Base-by-base conservation (phyloP, 495 filamentous ascomycete genomes). In the Tuber magnatum region DNA sequence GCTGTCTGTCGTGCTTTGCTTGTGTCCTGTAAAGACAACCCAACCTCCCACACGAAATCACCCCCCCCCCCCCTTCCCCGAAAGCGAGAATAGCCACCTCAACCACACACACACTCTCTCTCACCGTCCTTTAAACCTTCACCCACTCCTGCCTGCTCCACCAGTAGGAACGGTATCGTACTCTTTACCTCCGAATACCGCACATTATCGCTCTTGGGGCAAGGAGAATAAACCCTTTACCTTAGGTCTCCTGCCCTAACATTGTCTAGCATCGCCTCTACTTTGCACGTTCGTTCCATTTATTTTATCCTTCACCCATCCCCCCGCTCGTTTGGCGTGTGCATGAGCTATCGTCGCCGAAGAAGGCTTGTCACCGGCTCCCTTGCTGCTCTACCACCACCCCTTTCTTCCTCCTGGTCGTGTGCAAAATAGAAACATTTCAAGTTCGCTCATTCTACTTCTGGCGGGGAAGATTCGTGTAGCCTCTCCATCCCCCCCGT, bases 291-390 rank as follows among this genome's bases (percentile, higher is more conserved):
- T 73, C 73, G 75, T 78, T 78, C 78, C 73, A 65, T 65, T 65
- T 65, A 65, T 65, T 65, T 65, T 35, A 20, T 35, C 61, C 75
- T 75, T 69, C 73, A n/a, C 12, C 24, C 42, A 40, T 70, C 61
- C 78, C 76, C 77, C 77, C 78, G 77, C 77, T 80, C 78, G 73
- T 80, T 79, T 79, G 72, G 77, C 73, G 72, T 79, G 77, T 79
- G 77, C 76, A 79, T 79, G 77, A 76, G 77, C 77, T 44, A 79
- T 78, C 78, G 77, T 79, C 77, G 76, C 77, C 77, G 76, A 79
- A 61, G 51, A 61, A 77, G 77, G 77, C 78, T 80, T 80, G 77
- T 80, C 69, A 80, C 77, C 74, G 68, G 77, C 51, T 80, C 71
- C 74, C 74, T 80, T 80, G 78, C 74, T 71, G 74, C 73, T 70